A percentile compares a stretch with the other conserved stretches of the same genome.
These are phyloP conservation scores for Aspergillus versicolor DNA, from an alignment of 2,329 filamentous ascomycete species.

Conservation along the genomic window DNA sequence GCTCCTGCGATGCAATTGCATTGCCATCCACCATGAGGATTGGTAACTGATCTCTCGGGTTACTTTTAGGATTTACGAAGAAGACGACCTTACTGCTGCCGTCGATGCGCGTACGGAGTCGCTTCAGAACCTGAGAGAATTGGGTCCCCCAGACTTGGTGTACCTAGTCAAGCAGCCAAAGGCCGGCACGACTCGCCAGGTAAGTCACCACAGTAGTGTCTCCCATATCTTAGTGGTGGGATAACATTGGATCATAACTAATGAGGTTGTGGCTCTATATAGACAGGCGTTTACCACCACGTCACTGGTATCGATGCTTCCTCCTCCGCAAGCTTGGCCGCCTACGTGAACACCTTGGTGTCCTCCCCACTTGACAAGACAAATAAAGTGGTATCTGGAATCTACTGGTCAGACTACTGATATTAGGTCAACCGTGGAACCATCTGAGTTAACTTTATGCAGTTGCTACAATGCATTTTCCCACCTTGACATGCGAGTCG, in stretches of 20 bases:
- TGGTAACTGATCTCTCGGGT: constrained; percentile 21
- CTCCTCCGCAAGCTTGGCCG: constrained; percentile 91
- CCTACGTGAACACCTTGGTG: constrained; percentile 97
- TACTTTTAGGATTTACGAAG: constrained; percentile 77
- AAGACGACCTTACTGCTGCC: constrained; percentile 78
- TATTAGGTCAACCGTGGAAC: neutral
- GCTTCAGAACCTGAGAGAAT: constrained; percentile 79
- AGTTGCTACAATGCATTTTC: constrained; percentile 99
- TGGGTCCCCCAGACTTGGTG: constrained; percentile 92
- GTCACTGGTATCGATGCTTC: constrained; percentile 96
- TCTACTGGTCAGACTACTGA: constrained; percentile 72
- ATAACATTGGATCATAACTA: neutral
- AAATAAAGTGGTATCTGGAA: constrained; percentile 86
- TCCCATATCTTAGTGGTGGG: neutral
- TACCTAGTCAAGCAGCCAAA: constrained; percentile 80
- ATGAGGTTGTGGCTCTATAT: constrained; percentile 13
- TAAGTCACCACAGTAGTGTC: constrained; percentile 28
- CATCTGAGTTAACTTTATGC: constrained; percentile 19
- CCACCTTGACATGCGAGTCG: constrained; percentile 94
- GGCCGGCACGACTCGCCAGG: constrained; percentile 59
- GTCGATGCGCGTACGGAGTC: constrained; percentile 91
- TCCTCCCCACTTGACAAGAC: constrained; percentile 82
- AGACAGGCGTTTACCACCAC: constrained; percentile 96
- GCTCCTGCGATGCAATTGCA: constrained; percentile 25
- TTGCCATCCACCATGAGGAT: constrained; percentile 13